phyloP scores from a whole-genome alignment of 148 eudicot species.

The Chenopodium album region DNA sequence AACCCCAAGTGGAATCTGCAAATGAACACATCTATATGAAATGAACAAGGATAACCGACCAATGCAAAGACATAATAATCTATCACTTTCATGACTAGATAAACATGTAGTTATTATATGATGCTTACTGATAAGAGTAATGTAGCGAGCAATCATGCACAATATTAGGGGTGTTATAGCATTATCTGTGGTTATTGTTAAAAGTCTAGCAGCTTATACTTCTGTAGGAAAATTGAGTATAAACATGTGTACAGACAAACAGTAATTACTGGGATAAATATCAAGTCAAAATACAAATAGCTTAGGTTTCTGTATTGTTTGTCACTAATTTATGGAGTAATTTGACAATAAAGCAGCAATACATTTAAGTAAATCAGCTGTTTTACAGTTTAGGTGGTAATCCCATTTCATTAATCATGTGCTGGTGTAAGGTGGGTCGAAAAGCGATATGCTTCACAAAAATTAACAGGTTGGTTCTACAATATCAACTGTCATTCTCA shows the following conservation, averaged over 20 bases:
- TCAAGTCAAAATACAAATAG: too few species aligned
- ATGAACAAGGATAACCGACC: neutral
- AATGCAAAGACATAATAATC: neutral
- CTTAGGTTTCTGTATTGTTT: neutral
- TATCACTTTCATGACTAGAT: neutral
- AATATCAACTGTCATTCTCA: constrained; percentile 20
- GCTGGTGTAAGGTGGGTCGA: constrained; percentile 8
- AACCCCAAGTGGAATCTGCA: constrained; percentile 91
- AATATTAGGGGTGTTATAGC: neutral
- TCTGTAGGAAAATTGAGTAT: neutral
- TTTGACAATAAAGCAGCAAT: neutral
- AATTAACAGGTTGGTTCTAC: constrained; percentile 2
- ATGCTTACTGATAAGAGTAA: neutral
- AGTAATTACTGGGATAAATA: neutral
- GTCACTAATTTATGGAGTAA: neutral
- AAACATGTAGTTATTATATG: neutral
- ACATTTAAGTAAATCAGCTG: too few species aligned
- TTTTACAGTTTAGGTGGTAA: neutral
- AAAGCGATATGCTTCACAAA: constrained; percentile 20
- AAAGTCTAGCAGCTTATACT: neutral
- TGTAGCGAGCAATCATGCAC: neutral
- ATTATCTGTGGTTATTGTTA: neutral
- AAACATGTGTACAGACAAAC: neutral
- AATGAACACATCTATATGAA: neutral
- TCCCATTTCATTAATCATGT: neutral